Conservation (phyloP, 2,329 filamentous ascomycete species). For the Dothiorella sarmentorum region DNA sequence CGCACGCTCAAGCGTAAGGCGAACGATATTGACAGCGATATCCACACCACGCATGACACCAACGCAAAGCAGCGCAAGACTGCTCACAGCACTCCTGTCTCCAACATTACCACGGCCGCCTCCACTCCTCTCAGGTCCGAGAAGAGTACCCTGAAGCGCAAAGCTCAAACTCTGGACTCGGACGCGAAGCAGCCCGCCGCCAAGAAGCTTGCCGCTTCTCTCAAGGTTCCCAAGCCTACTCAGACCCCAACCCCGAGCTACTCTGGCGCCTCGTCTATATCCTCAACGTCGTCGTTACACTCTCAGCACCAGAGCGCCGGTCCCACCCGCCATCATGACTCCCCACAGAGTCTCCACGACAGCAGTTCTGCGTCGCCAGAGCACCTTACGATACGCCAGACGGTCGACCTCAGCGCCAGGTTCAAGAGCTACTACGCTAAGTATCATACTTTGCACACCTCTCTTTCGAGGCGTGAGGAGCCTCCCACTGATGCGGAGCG, state of each 20-base stretch:
- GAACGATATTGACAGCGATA: constrained; percentile 36
- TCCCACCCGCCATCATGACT: constrained; percentile 28
- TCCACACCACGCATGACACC: constrained; percentile 36
- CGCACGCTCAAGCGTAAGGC: constrained; percentile 41
- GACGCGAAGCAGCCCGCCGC: constrained; percentile 13
- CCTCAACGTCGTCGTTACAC: constrained; percentile 4
- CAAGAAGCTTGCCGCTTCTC: constrained; percentile 22
- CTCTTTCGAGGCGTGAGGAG: constrained; percentile 45
- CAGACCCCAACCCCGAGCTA: constrained; percentile 12
- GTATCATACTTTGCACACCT: constrained; percentile 56
- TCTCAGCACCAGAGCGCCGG: constrained; percentile 28
- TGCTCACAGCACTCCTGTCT: constrained; percentile 29
- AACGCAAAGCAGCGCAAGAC: constrained; percentile 33
- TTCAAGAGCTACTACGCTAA: constrained; percentile 59
- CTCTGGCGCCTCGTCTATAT: not conserved
- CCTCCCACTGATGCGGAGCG: constrained; percentile 49
- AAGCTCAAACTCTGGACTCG: constrained; percentile 38
- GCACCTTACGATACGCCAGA: constrained; percentile 38
- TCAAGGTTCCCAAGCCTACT: constrained; percentile 18
- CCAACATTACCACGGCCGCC: constrained; percentile 31
- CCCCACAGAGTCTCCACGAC: constrained; percentile 24
- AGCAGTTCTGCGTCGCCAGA: constrained; percentile 36
- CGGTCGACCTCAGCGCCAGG: constrained; percentile 45
- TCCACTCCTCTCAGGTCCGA: constrained; percentile 28
- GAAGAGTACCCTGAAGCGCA: constrained; percentile 42